These are phyloP conservation scores for Guadua angustifolia DNA, from an alignment of 176 grass and related monocot genomes.

Conservation along the genomic window DNA sequence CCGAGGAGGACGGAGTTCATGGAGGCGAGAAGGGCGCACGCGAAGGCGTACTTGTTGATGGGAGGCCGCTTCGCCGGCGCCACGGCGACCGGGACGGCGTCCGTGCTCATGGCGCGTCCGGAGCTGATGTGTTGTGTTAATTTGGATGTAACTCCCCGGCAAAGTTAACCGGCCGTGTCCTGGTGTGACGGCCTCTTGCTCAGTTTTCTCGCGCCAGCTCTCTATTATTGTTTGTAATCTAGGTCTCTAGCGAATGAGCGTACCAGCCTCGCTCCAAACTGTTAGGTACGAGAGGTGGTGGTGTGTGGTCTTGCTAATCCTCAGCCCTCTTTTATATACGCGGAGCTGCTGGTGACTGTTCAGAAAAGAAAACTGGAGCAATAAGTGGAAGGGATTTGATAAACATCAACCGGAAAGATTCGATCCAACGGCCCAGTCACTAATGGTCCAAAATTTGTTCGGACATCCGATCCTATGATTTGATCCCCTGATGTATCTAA, in stretches of 20 bases:
- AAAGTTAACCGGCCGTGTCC: background rate
- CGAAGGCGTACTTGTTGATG: constrained; percentile 75
- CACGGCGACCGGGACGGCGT: constrained; percentile 45
- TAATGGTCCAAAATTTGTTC: too few relatives aligned
- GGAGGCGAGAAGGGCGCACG: constrained; percentile 75
- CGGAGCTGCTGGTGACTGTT: background rate
- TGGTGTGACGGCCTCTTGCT: background rate
- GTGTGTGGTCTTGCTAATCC: background rate
- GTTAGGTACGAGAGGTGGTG: background rate
- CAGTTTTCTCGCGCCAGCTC: background rate
- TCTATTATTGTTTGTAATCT: constrained; percentile 40
- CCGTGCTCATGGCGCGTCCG: constrained; percentile 37
- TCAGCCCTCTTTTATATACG: constrained; percentile 43
- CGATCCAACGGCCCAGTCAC: too few relatives aligned
- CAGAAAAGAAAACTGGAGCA: background rate
- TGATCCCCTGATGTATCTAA: too few relatives aligned
- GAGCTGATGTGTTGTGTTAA: constrained; percentile 12
- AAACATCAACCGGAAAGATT: too few relatives aligned
- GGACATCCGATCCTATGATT: too few relatives aligned
- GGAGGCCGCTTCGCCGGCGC: constrained; percentile 49
- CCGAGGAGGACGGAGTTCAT: constrained; percentile 92
- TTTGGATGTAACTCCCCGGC: background rate
- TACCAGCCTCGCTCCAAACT: background rate
- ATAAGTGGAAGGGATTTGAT: background rate
- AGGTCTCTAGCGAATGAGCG: background rate